phyloP scores from a whole-genome alignment of 768 basidiomycete species.

The Symmetrospora coprosmae region DNA sequence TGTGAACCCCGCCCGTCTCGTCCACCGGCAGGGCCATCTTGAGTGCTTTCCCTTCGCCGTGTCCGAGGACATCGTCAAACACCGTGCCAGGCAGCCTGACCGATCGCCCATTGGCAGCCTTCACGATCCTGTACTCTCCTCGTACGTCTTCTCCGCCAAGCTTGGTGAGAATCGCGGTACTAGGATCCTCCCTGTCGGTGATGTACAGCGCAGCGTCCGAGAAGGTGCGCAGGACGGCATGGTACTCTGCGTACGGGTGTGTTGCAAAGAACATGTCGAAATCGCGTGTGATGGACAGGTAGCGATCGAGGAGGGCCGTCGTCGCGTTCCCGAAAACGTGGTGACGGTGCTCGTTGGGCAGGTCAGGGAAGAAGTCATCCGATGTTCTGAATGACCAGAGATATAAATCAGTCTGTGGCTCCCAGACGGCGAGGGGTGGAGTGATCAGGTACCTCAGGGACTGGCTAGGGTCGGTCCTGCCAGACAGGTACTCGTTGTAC shows the following conservation, averaged over 20 bases:
- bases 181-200: slow-evolving; percentile 11
- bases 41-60: not conserved
- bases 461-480: not conserved
- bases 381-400: no score
- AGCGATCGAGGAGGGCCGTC: slow-evolving; percentile 5
- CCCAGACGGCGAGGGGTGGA: no score
- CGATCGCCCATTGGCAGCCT: not conserved
- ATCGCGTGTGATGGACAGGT: slow-evolving; percentile 20
- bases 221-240: slow-evolving; percentile 28
- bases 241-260: slow-evolving; percentile 18
- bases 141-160: not conserved
- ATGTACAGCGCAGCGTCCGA: slow-evolving; percentile 22
- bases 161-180: not conserved
- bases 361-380: slow-evolving; percentile 32
- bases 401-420: no score
- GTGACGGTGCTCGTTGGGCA: slow-evolving; percentile 27
- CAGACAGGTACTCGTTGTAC: slow-evolving; percentile 10
- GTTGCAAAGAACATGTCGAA: slow-evolving; percentile 29
- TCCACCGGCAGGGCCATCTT: slow-evolving; percentile 19
- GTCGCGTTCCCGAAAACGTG: slow-evolving; percentile 26
- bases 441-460: slow-evolving; percentile 1
- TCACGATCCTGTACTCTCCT: not conserved
- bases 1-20: slow-evolving; percentile 6
- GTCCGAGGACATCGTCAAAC: slow-evolving; percentile 14
- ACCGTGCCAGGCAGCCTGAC: not conserved